Conservation (phyloP, 2,329 filamentous ascomycete species). For the Arthroderma sp. region DNA sequence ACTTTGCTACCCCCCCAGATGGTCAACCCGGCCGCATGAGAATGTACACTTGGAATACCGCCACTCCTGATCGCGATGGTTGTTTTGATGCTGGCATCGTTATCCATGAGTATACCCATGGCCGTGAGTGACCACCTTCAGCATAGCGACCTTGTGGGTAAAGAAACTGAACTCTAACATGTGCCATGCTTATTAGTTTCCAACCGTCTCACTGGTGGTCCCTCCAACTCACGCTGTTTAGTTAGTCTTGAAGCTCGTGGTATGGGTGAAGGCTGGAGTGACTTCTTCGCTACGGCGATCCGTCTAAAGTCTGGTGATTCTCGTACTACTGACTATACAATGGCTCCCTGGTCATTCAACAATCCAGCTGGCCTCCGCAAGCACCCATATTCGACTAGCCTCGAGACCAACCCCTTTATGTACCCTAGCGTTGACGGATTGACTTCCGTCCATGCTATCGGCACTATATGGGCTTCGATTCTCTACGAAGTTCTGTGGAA, state of each 20-base stretch:
- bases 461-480: slow-evolving; percentile 11
- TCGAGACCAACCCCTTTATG: slow-evolving; percentile 11
- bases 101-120: slow-evolving; percentile 13
- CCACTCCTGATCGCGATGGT: slow-evolving; percentile 11
- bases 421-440: slow-evolving; percentile 8
- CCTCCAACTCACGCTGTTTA: slow-evolving; percentile 11
- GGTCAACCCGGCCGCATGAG: slow-evolving; percentile 13
- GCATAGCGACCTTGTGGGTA: neutral
- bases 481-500: slow-evolving; percentile 13
- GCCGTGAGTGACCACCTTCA: slow-evolving; percentile 7
- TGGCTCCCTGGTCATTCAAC: slow-evolving; percentile 10
- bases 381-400: slow-evolving; percentile 11
- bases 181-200: slow-evolving; percentile 6
- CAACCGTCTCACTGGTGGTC: slow-evolving; percentile 12
- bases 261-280: slow-evolving; percentile 14
- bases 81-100: slow-evolving; percentile 13
- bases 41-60: slow-evolving; percentile 12
- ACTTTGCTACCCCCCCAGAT: slow-evolving; percentile 14
- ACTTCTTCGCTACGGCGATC: slow-evolving; percentile 11
- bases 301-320: slow-evolving; percentile 9
- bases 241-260: slow-evolving; percentile 11
- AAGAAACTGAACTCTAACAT: neutral
- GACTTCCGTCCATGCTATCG: slow-evolving; percentile 9
- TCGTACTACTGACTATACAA: slow-evolving; percentile 10
- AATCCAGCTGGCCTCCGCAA: slow-evolving; percentile 8